Conservation (phyloP, 352 stramenopile species). For the Pythium diclinum region DNA sequence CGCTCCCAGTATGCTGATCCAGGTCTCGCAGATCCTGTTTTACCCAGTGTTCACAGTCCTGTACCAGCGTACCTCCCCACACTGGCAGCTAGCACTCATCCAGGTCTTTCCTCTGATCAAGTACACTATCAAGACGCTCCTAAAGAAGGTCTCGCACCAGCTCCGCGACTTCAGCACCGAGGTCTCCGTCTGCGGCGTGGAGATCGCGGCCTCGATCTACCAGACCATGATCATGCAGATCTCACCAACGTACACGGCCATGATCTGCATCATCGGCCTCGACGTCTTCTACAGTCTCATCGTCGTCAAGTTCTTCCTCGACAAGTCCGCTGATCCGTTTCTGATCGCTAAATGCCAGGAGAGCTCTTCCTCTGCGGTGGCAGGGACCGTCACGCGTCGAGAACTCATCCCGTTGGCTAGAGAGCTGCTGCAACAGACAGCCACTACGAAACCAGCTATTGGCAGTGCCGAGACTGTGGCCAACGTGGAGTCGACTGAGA, state of each 20-base stretch:
- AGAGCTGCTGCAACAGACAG: neutral
- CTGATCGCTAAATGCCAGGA: neutral
- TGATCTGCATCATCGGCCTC: neutral
- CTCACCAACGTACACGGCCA: neutral
- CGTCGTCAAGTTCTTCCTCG: neutral
- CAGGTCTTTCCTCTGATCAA: neutral
- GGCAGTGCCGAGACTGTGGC: neutral
- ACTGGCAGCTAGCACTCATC: neutral
- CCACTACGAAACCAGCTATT: too few species aligned
- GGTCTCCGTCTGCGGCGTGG: neutral
- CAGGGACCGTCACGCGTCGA: neutral
- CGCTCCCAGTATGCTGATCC: neutral
- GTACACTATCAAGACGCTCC: neutral
- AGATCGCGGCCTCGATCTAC: neutral
- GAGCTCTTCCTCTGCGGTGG: neutral
- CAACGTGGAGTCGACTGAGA: neutral
- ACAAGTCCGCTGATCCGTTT: neutral
- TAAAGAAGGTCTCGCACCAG: neutral
- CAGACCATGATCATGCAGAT: neutral
- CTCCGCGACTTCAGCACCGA: neutral
- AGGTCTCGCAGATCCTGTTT: neutral
- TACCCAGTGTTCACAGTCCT: neutral
- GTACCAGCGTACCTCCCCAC: neutral
- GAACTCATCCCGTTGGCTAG: neutral
- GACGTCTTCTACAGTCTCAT: neutral